These are phyloP conservation scores for Trametes punicea DNA, from an alignment of 768 basidiomycete genomes.

Conservation along the genomic window DNA sequence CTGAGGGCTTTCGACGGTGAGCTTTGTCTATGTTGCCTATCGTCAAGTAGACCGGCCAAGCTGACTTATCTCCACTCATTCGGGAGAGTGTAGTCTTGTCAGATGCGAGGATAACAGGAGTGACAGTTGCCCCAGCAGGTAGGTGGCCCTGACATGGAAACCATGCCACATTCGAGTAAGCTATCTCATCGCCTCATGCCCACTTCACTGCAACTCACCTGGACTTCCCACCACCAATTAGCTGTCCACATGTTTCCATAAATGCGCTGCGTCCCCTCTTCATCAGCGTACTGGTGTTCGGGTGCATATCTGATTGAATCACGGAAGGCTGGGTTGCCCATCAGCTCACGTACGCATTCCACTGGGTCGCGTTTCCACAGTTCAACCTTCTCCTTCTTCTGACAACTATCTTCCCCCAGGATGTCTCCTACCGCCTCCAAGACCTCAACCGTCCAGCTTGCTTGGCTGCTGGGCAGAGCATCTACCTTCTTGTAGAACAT, in stretches of 20 bases:
- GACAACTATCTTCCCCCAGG: slow-evolving; percentile 13
- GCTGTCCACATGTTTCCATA: slow-evolving; percentile 44
- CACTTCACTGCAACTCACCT: slow-evolving; percentile 32
- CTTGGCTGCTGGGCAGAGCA: slow-evolving; percentile 11
- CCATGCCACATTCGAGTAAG: not conserved
- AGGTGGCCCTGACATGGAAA: slow-evolving; percentile 10
- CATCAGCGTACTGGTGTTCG: slow-evolving; percentile 34
- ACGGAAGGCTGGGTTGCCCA: slow-evolving; percentile 32
- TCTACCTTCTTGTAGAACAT: slow-evolving; percentile 24
- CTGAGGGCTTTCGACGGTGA: slow-evolving; percentile 20
- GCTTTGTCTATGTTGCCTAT: slow-evolving; percentile 31
- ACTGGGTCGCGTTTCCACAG: slow-evolving; percentile 35
- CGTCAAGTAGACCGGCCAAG: slow-evolving; percentile 33
- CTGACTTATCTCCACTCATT: slow-evolving; percentile 28
- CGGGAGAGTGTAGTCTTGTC: slow-evolving; percentile 31
- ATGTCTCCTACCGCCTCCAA: slow-evolving; percentile 15
- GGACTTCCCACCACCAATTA: slow-evolving; percentile 48
- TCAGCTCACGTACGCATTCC: slow-evolving; percentile 36
- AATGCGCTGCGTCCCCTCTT: slow-evolving; percentile 23
- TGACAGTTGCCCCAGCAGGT: slow-evolving; percentile 27
- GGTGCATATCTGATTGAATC: slow-evolving; percentile 33
- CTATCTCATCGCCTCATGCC: not conserved
- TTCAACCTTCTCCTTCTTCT: slow-evolving; percentile 28
- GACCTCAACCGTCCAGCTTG: slow-evolving; percentile 20
- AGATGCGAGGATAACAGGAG: slow-evolving; percentile 29